Evolutionary conservation across 1,139 yeast species (phyloP).

Genomic region (Geotrichum macrosporum): DNA sequence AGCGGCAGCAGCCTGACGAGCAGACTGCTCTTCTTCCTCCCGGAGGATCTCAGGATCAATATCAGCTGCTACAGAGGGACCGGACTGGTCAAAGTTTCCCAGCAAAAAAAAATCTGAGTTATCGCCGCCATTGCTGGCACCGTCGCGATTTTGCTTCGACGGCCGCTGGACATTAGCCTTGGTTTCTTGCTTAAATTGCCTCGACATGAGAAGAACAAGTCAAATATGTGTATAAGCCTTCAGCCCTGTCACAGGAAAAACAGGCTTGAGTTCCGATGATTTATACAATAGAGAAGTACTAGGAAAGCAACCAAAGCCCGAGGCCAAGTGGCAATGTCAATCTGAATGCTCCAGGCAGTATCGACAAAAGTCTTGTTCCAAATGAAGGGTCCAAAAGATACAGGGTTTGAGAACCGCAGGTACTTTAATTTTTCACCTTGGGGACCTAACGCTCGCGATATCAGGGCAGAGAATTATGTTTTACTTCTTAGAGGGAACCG

Average conservation of each 20-base stretch:
- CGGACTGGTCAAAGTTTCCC: slow-evolving; percentile 19
- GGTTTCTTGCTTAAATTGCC: slow-evolving; percentile 5
- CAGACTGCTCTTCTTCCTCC: slow-evolving; percentile 24
- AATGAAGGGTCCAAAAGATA: background rate
- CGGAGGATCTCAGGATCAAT: slow-evolving; percentile 36
- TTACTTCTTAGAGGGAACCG: slow-evolving; percentile 10
- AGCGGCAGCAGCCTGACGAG: slow-evolving; percentile 16
- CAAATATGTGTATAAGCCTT: background rate
- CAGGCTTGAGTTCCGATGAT: slow-evolving; percentile 2
- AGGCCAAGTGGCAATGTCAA: background rate
- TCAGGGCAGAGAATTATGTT: slow-evolving; percentile 18
- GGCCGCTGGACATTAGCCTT: slow-evolving; percentile 2
- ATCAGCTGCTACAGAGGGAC: slow-evolving; percentile 28
- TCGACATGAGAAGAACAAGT: background rate
- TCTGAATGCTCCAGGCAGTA: background rate
- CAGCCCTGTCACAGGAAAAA: background rate
- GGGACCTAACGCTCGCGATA: slow-evolving; percentile 6
- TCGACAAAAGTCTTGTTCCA: background rate
- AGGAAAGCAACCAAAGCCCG: background rate
- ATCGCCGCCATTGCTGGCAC: slow-evolving; percentile 12
- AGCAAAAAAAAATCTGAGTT: slow-evolving; percentile 17
- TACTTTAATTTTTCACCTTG: slow-evolving; percentile 3
- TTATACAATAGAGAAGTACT: too few species aligned
- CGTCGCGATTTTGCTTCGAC: slow-evolving; percentile 3
- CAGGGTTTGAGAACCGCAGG: background rate